These are phyloP conservation scores for Saccharomyces hybrid DNA, from an alignment of 1,139 yeast genomes.

Conservation along the genomic window DNA sequence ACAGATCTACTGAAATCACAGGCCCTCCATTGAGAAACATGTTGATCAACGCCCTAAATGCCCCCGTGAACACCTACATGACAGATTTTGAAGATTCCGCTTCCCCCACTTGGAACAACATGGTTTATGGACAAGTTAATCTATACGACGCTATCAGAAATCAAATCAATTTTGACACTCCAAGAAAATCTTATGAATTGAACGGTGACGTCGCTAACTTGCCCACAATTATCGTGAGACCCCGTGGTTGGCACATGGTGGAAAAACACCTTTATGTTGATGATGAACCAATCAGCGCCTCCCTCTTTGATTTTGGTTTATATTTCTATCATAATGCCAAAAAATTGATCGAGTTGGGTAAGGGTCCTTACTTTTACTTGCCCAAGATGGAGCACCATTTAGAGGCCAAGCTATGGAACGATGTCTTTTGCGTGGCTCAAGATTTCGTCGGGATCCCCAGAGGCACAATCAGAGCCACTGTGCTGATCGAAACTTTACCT, in stretches of 20 bases:
- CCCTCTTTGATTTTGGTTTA: constrained; percentile 69
- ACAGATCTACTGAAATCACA: constrained; percentile 76
- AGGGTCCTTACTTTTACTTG: constrained; percentile 67
- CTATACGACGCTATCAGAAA: constrained; percentile 79
- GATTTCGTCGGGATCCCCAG: constrained; percentile 55
- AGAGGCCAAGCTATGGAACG: constrained; percentile 73
- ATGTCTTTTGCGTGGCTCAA: constrained; percentile 61
- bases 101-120: constrained; percentile 90
- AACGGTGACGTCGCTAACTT: constrained; percentile 40
- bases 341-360: constrained; percentile 49
- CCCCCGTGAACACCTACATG: constrained; percentile 87
- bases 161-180: constrained; percentile 48
- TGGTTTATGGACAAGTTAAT: constrained; percentile 85
- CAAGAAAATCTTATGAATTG: constrained; percentile 45
- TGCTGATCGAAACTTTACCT: constrained; percentile 61
- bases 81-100: constrained; percentile 92
- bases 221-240: constrained; percentile 75
- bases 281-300: constrained; percentile 70
- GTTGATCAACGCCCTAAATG: constrained; percentile 88
- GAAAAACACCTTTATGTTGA: constrained; percentile 65
- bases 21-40: constrained; percentile 88
- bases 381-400: constrained; percentile 77
- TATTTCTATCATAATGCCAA: constrained; percentile 65
- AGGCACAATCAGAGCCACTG: constrained; percentile 69
- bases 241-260: constrained; percentile 81